These are phyloP conservation scores for Aspergillus heteromorphus DNA, from an alignment of 495 filamentous ascomycete species.

Conservation along the genomic window DNA sequence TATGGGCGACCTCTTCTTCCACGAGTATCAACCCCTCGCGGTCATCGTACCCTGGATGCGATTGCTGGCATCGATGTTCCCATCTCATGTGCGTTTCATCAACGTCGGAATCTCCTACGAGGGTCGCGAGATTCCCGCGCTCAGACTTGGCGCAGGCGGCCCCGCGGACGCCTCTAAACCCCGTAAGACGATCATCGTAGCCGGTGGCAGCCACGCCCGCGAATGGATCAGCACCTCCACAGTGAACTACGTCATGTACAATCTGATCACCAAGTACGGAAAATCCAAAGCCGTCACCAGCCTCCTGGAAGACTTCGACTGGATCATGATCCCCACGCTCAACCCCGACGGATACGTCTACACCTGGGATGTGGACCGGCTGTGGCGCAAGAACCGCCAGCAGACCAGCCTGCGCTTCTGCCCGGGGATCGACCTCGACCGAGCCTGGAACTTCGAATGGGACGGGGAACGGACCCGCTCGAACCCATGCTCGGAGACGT, in stretches of 20 bases:
- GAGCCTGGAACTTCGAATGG: constrained; percentile 81
- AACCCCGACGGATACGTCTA: constrained; percentile 96
- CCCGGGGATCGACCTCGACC: constrained; percentile 83
- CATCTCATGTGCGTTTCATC: constrained; percentile 65
- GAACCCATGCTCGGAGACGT: constrained; percentile 91
- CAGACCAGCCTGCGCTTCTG: constrained; percentile 77
- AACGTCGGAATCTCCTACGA: constrained; percentile 78
- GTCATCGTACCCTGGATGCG: constrained; percentile 86
- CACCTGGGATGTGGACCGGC: constrained; percentile 82
- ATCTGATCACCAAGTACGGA: constrained; percentile 76
- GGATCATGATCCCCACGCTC: constrained; percentile 81
- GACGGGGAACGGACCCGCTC: constrained; percentile 57
- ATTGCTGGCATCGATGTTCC: constrained; percentile 81
- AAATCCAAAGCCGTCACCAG: constrained; percentile 61
- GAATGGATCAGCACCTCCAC: constrained; percentile 96
- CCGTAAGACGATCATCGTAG: constrained; percentile 75
- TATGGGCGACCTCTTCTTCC: constrained; percentile 70
- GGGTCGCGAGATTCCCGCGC: constrained; percentile 74
- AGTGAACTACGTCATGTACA: constrained; percentile 86
- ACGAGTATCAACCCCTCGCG: constrained; percentile 75
- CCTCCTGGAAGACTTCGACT: constrained; percentile 75
- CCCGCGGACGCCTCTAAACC: constrained; percentile 35
- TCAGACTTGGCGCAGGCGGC: constrained; percentile 68
- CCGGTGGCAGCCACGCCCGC: constrained; percentile 81
- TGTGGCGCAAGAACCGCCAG: constrained; percentile 96